phyloP scores from a whole-genome alignment of 2,329 filamentous ascomycete species.

The Blastomyces gilchristii region DNA sequence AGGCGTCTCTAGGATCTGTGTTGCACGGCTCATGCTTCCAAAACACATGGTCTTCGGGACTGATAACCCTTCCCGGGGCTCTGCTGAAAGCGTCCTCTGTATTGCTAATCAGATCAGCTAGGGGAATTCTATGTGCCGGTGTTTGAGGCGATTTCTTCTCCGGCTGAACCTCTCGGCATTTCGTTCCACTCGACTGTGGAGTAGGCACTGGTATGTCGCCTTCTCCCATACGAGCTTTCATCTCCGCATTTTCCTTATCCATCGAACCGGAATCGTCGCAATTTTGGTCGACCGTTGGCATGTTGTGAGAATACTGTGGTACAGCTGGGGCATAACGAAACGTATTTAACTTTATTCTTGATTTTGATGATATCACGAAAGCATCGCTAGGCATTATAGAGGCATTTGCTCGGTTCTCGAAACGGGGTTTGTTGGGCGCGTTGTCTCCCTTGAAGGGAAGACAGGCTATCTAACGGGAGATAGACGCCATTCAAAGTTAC shows the following conservation, averaged over 20 bases:
- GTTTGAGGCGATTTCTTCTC: constrained; percentile 44
- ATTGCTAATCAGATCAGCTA: constrained; percentile 53
- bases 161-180: constrained; percentile 20
- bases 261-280: background rate
- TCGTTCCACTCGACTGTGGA: background rate
- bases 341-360: constrained; percentile 31
- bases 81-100: constrained; percentile 44
- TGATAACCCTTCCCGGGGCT: constrained; percentile 39
- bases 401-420: background rate
- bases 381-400: constrained; percentile 15
- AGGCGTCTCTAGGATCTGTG: constrained; percentile 35
- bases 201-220: background rate
- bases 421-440: background rate
- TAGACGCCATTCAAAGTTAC: background rate
- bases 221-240: background rate
- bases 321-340: constrained; percentile 16
- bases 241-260: constrained; percentile 3
- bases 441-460: background rate
- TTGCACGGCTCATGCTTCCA: constrained; percentile 45
- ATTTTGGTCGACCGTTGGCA: background rate
- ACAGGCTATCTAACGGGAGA: background rate
- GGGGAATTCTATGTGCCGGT: constrained; percentile 47
- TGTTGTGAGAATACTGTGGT: background rate
- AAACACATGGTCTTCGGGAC: constrained; percentile 51
- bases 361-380: constrained; percentile 20